Evolutionary conservation across 805 yeast genomes (phyloP).

Genomic region (Lipomyces starkeyi): DNA sequence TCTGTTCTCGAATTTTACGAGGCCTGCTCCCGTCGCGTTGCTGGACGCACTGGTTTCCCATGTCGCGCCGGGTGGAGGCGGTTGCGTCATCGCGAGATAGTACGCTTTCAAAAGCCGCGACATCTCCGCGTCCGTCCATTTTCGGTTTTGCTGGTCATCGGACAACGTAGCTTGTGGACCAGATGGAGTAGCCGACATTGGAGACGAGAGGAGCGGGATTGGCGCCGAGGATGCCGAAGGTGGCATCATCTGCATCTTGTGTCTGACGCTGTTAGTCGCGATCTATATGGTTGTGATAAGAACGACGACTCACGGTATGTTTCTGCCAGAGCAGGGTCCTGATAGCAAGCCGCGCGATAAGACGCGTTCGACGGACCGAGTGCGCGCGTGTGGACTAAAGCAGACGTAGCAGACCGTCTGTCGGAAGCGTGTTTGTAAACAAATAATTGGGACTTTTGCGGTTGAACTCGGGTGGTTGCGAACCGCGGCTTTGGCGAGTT

Average conservation of each 20-base stretch:
- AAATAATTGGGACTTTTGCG: not conserved
- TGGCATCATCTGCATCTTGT: not conserved
- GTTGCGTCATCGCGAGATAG: slow-evolving; percentile 30
- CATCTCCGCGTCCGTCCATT: slow-evolving; percentile 35
- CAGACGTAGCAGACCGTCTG: not conserved
- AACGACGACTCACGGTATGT: not conserved
- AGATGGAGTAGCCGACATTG: not conserved
- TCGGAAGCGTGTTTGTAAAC: not conserved
- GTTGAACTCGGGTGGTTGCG: not conserved
- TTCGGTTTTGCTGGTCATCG: slow-evolving; percentile 32
- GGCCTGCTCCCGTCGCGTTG: slow-evolving; percentile 15
- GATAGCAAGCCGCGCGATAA: not conserved
- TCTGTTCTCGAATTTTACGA: slow-evolving; percentile 31
- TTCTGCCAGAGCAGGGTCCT: not conserved
- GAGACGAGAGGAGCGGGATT: slow-evolving; percentile 2
- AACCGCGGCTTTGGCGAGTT: not conserved
- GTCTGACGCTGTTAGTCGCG: not conserved
- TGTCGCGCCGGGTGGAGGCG: slow-evolving; percentile 27
- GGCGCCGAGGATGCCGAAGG: slow-evolving; percentile 1
- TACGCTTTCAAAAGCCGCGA: slow-evolving; percentile 25
- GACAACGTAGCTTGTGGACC: not conserved
- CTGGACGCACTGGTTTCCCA: slow-evolving; percentile 14
- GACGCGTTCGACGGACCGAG: not conserved
- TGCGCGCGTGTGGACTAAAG: not conserved
- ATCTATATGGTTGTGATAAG: not conserved